These are phyloP conservation scores for Cryptomeria japonica DNA, from an alignment of 75 land plant species.

Conservation along the genomic window DNA sequence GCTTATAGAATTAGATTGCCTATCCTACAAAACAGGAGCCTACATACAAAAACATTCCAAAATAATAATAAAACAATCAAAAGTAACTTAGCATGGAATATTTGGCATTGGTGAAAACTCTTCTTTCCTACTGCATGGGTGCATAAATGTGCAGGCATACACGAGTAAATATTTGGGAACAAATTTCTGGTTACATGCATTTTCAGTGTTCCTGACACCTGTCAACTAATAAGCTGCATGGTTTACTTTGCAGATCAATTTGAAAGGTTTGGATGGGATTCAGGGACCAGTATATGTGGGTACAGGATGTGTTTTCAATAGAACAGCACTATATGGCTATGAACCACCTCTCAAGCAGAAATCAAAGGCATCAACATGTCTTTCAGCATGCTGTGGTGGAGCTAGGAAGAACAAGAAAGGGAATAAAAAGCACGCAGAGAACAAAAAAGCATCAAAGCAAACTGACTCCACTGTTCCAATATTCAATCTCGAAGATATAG, in stretches of 20 bases:
- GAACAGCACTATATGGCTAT: conserved; percentile 86
- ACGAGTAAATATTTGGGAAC: not conserved
- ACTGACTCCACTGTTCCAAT: conserved; percentile 25
- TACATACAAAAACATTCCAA: not conserved
- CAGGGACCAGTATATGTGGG: conserved; percentile 98
- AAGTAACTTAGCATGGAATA: not conserved
- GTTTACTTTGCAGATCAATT: conserved; percentile 58
- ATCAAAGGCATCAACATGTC: conserved; percentile 32
- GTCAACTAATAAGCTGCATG: not conserved
- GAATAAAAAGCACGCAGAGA: conserved; percentile 10
- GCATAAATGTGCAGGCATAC: not conserved
- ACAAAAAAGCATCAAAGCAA: not conserved
- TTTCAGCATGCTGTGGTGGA: conserved; percentile 28
- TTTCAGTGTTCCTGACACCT: not conserved
- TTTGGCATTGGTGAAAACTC: not conserved
- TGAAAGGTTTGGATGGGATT: conserved; percentile 90
- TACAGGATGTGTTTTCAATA: conserved; percentile 84
- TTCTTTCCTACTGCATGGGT: not conserved
- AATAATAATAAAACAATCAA: not conserved
- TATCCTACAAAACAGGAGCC: not conserved
- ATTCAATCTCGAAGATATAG: conserved; percentile 31
- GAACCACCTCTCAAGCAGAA: conserved; percentile 74
- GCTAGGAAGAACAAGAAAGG: conserved; percentile 27
- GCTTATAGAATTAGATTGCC: not conserved
- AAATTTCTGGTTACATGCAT: not conserved